Conservation (phyloP, 2,329 filamentous ascomycete species). For the Fusarium pilosicola region DNA sequence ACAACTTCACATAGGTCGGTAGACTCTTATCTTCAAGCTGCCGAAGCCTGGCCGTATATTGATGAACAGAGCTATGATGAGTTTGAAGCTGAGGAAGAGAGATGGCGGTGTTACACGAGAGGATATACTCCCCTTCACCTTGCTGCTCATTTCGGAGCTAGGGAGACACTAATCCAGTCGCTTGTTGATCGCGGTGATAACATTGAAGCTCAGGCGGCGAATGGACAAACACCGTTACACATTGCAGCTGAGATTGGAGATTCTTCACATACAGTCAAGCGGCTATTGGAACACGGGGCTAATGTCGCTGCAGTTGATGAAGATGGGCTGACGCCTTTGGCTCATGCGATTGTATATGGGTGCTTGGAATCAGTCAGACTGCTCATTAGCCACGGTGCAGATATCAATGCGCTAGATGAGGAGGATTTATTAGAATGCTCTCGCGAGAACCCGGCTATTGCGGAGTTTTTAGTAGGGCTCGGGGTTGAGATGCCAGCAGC, state of each 20-base stretch:
- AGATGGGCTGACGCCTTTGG: background rate
- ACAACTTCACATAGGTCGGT: background rate
- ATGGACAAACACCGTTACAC: background rate
- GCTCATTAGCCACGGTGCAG: background rate
- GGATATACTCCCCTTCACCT: background rate
- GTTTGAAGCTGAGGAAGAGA: background rate
- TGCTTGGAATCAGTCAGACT: background rate
- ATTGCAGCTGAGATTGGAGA: background rate
- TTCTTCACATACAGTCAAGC: background rate
- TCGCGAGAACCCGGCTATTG: background rate
- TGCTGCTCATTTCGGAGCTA: background rate
- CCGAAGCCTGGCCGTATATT: background rate
- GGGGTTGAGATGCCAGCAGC: constrained; percentile 1
- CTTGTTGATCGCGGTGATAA: background rate
- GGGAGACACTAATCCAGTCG: background rate
- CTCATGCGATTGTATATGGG: background rate
- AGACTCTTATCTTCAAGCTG: constrained; percentile 1
- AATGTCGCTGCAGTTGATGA: background rate
- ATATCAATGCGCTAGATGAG: background rate
- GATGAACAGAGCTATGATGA: background rate
- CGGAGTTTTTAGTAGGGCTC: background rate
- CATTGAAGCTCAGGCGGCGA: background rate
- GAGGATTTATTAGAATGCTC: background rate
- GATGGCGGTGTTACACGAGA: background rate
- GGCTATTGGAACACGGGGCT: background rate